A percentile compares a stretch with the other conserved stretches of the same genome.
These are phyloP conservation scores for Hortiboletus campestris DNA, from an alignment of 768 basidiomycete species.

Conservation along the genomic window DNA sequence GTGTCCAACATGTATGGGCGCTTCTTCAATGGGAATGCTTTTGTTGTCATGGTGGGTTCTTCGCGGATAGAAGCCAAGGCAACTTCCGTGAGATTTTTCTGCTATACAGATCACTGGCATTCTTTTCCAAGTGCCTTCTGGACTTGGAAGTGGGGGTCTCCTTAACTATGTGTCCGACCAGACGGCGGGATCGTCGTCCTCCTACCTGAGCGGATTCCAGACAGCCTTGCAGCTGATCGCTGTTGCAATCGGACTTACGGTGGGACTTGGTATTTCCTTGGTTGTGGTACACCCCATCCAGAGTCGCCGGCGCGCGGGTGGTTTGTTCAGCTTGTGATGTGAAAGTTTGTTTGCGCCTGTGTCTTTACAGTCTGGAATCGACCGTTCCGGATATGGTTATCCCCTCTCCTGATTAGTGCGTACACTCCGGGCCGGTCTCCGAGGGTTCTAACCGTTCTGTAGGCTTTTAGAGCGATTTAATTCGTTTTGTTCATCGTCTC, in stretches of 20 bases:
- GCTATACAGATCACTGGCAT: slow-evolving; percentile 64
- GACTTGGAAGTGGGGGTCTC: slow-evolving; percentile 76
- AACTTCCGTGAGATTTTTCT: not conserved
- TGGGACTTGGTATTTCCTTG: slow-evolving; percentile 72
- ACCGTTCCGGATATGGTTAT: not conserved
- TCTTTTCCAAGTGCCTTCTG: slow-evolving; percentile 82
- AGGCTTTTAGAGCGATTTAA: slow-evolving; percentile 2
- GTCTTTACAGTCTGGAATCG: not conserved
- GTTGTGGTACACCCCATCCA: slow-evolving; percentile 65
- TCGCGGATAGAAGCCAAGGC: not conserved
- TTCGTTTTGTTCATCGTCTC: slow-evolving; percentile 14
- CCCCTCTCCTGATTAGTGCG: not conserved
- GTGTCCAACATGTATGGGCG: slow-evolving; percentile 76
- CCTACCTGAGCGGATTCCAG: slow-evolving; percentile 69
- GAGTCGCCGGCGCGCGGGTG: slow-evolving; percentile 54
- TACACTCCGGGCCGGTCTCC: not conserved
- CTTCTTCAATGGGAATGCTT: slow-evolving; percentile 70
- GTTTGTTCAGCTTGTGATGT: slow-evolving; percentile 57
- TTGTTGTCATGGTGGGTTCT: slow-evolving; percentile 71
- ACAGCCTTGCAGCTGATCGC: slow-evolving; percentile 75
- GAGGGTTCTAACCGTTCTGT: too few species aligned
- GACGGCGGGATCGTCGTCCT: slow-evolving; percentile 47
- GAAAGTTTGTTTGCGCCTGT: not conserved
- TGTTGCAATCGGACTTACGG: slow-evolving; percentile 76
- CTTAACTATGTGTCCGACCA: slow-evolving; percentile 64